These are phyloP conservation scores for Metarhizium humberi DNA, from an alignment of 2,329 filamentous ascomycete genomes.

Conservation along the genomic window DNA sequence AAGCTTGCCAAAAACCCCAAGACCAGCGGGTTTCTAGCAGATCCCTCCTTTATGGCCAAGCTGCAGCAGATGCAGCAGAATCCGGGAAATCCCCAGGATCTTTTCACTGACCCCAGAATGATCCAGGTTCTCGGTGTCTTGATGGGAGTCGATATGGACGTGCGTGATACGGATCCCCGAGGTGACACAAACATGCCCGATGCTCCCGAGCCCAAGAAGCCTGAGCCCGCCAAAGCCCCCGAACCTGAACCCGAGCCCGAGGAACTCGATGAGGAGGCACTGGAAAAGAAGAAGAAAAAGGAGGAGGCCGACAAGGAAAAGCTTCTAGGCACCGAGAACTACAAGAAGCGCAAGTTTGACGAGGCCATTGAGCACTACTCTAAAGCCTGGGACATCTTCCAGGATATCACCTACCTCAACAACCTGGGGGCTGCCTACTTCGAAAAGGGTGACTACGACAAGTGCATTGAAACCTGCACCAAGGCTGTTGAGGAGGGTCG, in stretches of 20 bases:
- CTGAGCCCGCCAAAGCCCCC: slow-evolving; percentile 42
- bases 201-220: slow-evolving; percentile 32
- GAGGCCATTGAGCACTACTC: slow-evolving; percentile 88
- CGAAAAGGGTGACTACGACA: slow-evolving; percentile 91
- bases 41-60: slow-evolving; percentile 84
- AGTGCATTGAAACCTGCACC: slow-evolving; percentile 76
- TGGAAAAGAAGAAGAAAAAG: slow-evolving; percentile 83
- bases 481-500: slow-evolving; percentile 87
- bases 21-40: slow-evolving; percentile 71
- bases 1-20: slow-evolving; percentile 94
- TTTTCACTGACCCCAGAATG: slow-evolving; percentile 86
- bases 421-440: slow-evolving; percentile 91
- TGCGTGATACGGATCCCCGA: slow-evolving; percentile 28
- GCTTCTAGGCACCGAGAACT: slow-evolving; percentile 83
- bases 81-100: slow-evolving; percentile 66
- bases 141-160: slow-evolving; percentile 83
- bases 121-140: slow-evolving; percentile 89
- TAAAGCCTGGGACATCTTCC: slow-evolving; percentile 89
- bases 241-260: slow-evolving; percentile 51
- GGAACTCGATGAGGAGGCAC: slow-evolving; percentile 70
- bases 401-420: slow-evolving; percentile 97
- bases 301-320: slow-evolving; percentile 91
- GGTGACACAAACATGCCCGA: slow-evolving; percentile 71
- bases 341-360: slow-evolving; percentile 98
- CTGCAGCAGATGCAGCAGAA: slow-evolving; percentile 74